Conservation (phyloP, 23 red algal species). For the Gracilaria gracilis region DNA sequence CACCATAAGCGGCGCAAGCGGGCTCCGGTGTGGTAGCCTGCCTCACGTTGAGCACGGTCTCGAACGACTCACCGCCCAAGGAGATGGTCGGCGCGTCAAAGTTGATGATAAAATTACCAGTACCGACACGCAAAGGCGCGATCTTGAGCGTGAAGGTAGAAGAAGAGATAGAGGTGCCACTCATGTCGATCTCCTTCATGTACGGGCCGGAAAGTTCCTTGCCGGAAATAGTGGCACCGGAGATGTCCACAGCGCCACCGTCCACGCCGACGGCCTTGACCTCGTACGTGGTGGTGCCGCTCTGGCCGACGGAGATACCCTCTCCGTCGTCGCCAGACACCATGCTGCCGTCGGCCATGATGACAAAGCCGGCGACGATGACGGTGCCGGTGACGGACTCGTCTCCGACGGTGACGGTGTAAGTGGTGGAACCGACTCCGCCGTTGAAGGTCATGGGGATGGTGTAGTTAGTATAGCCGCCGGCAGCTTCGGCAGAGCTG, state of each 20-base stretch:
- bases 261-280: slow-evolving; percentile 49
- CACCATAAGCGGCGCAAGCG: slow-evolving; percentile 51
- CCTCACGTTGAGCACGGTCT: slow-evolving; percentile 58
- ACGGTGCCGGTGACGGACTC: slow-evolving; percentile 27
- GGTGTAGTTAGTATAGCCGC: slow-evolving; percentile 50
- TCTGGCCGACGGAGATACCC: not conserved
- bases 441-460: slow-evolving; percentile 35
- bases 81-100: slow-evolving; percentile 52
- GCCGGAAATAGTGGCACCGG: slow-evolving; percentile 15
- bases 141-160: slow-evolving; percentile 36
- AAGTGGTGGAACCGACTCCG: slow-evolving; percentile 32
- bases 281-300: slow-evolving; percentile 18
- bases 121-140: slow-evolving; percentile 12
- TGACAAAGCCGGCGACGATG: slow-evolving; percentile 52
- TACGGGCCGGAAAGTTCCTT: slow-evolving; percentile 13
- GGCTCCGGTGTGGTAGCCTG: slow-evolving; percentile 22
- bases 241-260: slow-evolving; percentile 34
- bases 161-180: slow-evolving; percentile 10
- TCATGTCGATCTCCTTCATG: slow-evolving; percentile 42
- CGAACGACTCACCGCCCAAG: slow-evolving; percentile 49
- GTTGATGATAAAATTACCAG: slow-evolving; percentile 40
- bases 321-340: slow-evolving; percentile 44
- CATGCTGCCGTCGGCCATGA: slow-evolving; percentile 12
- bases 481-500: not conserved
- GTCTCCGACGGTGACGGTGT: slow-evolving; percentile 37